These are phyloP conservation scores for Claviceps quebecensis DNA, from an alignment of 2,329 filamentous ascomycete genomes.

Conservation along the genomic window DNA sequence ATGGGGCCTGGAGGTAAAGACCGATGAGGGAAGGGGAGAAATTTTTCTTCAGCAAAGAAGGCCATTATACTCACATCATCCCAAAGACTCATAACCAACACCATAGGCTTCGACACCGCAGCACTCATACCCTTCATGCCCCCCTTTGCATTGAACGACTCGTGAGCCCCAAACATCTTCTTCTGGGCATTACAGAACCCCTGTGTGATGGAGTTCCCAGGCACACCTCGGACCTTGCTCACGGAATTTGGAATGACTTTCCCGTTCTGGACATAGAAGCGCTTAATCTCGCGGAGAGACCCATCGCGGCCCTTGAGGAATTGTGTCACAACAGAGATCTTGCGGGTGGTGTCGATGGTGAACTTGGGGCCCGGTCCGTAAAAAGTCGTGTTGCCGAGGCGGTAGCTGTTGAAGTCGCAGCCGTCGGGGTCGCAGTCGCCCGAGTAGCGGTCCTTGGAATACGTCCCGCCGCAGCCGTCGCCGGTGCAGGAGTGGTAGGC, in stretches of 20 bases:
- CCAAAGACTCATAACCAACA: slow-evolving; percentile 39
- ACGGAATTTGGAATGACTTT: slow-evolving; percentile 28
- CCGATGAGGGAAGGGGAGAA: neutral
- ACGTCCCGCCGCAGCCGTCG: slow-evolving; percentile 38
- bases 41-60: too few species aligned
- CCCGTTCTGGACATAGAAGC: slow-evolving; percentile 52
- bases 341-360: slow-evolving; percentile 44
- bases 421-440: slow-evolving; percentile 55
- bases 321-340: slow-evolving; percentile 54
- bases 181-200: slow-evolving; percentile 47
- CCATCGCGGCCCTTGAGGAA: slow-evolving; percentile 38
- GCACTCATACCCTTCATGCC: slow-evolving; percentile 43
- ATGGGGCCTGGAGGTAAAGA: too few species aligned
- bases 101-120: slow-evolving; percentile 28
- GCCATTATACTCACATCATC: slow-evolving; percentile 34
- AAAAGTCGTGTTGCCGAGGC: slow-evolving; percentile 48
- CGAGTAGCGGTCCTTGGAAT: slow-evolving; percentile 37
- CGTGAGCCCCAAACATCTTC: slow-evolving; percentile 37
- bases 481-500: slow-evolving; percentile 37
- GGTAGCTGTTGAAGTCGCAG: slow-evolving; percentile 58
- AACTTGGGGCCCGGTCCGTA: slow-evolving; percentile 40
- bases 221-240: slow-evolving; percentile 17
- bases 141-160: slow-evolving; percentile 40
- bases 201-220: slow-evolving; percentile 38
- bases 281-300: slow-evolving; percentile 44